These are phyloP conservation scores for Ormosia emarginata DNA, from an alignment of 306 rosid genomes.

Conservation along the genomic window DNA sequence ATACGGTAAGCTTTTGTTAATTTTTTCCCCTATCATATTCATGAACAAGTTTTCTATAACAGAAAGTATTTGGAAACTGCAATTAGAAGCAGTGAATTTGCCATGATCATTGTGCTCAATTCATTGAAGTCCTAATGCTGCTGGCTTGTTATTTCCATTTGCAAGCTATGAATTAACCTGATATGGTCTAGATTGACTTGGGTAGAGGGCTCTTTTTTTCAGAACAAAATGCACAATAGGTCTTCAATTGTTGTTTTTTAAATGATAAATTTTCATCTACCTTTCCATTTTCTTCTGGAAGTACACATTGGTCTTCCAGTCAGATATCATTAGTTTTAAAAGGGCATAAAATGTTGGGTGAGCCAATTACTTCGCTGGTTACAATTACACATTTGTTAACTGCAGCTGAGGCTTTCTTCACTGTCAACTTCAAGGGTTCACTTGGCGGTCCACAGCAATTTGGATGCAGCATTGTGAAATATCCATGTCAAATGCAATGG, in stretches of 20 bases:
- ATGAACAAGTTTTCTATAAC: neutral
- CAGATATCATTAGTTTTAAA: neutral
- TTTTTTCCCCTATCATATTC: neutral
- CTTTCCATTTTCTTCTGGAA: neutral
- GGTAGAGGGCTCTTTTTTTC: neutral
- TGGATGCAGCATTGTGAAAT: constrained; percentile 20
- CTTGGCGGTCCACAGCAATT: constrained; percentile 26
- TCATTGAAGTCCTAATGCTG: neutral
- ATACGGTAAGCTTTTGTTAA: constrained; percentile 35
- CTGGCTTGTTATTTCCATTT: neutral
- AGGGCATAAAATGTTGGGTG: neutral
- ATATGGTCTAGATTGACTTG: neutral
- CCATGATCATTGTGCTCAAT: neutral
- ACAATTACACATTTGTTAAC: neutral
- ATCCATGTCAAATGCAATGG: constrained; percentile 45
- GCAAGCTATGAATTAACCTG: neutral
- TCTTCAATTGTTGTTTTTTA: neutral
- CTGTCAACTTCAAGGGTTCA: constrained; percentile 31
- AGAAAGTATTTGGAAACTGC: neutral
- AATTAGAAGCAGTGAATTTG: neutral
- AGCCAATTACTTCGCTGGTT: neutral
- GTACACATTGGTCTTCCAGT: neutral
- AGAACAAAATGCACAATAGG: neutral
- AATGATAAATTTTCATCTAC: neutral
- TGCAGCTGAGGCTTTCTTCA: constrained; percentile 53